Evolutionary conservation across 1,284 basidiomycete genomes (phyloP).

Genomic region (Taiwanofungus camphoratus): DNA sequence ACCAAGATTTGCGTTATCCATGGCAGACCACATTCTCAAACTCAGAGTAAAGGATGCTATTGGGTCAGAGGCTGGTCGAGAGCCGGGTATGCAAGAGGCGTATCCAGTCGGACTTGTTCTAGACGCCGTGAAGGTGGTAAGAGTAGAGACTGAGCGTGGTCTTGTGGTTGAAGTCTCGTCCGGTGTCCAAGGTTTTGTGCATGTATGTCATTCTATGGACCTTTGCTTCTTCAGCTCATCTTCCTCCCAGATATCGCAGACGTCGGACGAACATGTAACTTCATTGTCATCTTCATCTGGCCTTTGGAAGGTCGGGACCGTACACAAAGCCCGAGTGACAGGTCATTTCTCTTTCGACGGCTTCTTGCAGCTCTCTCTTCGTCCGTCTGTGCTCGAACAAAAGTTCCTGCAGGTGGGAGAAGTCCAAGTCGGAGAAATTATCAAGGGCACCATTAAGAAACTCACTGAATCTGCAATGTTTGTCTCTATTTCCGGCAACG

Average conservation of each 20-base stretch:
- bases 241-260: constrained; percentile 82
- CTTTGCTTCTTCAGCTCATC: background rate
- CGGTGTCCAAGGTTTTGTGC: constrained; percentile 75
- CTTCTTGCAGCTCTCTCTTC: constrained; percentile 81
- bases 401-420: constrained; percentile 85
- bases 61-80: constrained; percentile 23
- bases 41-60: constrained; percentile 38
- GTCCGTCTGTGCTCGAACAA: constrained; percentile 79
- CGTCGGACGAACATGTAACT: constrained; percentile 87
- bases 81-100: constrained; percentile 41
- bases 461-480: constrained; percentile 80
- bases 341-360: constrained; percentile 89
- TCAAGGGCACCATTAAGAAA: constrained; percentile 84
- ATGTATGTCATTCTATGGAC: constrained; percentile 48
- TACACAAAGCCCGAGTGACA: constrained; percentile 86
- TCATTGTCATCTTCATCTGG: constrained; percentile 67
- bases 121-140: constrained; percentile 65
- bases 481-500: constrained; percentile 77
- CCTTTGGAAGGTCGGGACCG: constrained; percentile 73
- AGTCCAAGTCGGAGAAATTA: constrained; percentile 75
- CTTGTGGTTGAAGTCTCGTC: constrained; percentile 64
- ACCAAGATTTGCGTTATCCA: constrained; percentile 77
- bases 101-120: constrained; percentile 74
- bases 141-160: constrained; percentile 81
- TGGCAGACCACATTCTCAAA: constrained; percentile 68